Evolutionary conservation across 2,329 filamentous ascomycete species (phyloP), one percentile per base, ranked within the genome.

Genomic region (Raffaelea arxii): DNA sequence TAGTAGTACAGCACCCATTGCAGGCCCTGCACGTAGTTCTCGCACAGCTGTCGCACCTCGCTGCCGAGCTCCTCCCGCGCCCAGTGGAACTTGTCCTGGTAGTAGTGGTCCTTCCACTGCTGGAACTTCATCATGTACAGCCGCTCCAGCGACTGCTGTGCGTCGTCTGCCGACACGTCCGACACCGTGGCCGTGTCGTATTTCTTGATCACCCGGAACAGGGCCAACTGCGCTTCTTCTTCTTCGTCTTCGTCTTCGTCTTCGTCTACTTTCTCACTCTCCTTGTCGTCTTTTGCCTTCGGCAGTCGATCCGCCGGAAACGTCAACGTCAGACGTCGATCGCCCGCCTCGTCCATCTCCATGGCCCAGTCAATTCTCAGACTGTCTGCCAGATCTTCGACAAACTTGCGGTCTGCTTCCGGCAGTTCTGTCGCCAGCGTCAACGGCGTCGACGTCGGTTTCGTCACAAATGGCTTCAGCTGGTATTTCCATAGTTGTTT

Each of bases 1-100:
- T 98, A 98, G 70, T 98, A 98, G 65, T 84, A 96, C 43, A 98
- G 71, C 38, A 98, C 92, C 94, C 92, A 98, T 63, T 98, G 92
- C 50, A 98, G 69, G 51, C 92, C 92, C 66, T 98, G 87, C 6
- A 98, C 89, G 58, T 98, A 98, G 65, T 97, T 98, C 65, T 97
- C 89, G 23, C 87, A 84, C 50, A 98, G 72, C 53, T 84, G 82
- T 46, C 73, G 82, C 59, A 97, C 74, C 63, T 94, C 88, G 36
- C 80, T 57, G 18, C 69, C 80, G 54, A 91, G 83, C 56, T 87
- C 84, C 41, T 88, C 83, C 11, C 85, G 71, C 16, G 82, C 80
- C 89, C 91, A 98, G 25, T 82, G 68, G 55, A 96, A 96, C 63
- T 97, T 98, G 47, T 80, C 78, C 53, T 78, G 72, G 65, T 98